Conservation (phyloP, 2,329 filamentous ascomycete genomes). For the Drechslerella coelobrocha region DNA sequence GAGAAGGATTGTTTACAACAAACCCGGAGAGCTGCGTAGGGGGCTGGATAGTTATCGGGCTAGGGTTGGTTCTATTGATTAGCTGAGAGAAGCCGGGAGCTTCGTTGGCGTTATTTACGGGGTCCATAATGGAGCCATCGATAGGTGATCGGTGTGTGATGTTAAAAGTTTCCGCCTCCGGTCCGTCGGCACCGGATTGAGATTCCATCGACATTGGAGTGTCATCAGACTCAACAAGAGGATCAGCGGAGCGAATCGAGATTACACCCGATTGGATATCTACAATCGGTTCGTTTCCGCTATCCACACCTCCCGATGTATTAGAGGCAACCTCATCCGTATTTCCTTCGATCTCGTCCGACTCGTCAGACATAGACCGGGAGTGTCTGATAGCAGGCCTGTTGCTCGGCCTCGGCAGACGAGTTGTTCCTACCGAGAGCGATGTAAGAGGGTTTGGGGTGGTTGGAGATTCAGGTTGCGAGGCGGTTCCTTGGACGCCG, state of each 20-base stretch:
- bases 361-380: slow-evolving; percentile 81
- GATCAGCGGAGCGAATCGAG: slow-evolving; percentile 77
- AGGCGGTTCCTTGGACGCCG: slow-evolving; percentile 66
- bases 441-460: slow-evolving; percentile 76
- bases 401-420: slow-evolving; percentile 64
- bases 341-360: slow-evolving; percentile 74
- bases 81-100: slow-evolving; percentile 76
- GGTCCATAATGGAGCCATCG: slow-evolving; percentile 83
- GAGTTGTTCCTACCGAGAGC: slow-evolving; percentile 51
- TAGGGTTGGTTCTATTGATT: slow-evolving; percentile 48
- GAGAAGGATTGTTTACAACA: slow-evolving; percentile 75
- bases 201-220: slow-evolving; percentile 76
- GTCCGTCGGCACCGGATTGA: slow-evolving; percentile 80
- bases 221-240: slow-evolving; percentile 74
- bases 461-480: slow-evolving; percentile 91
- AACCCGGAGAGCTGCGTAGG: slow-evolving; percentile 77
- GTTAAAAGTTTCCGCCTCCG: slow-evolving; percentile 89
- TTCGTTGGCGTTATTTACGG: slow-evolving; percentile 71
- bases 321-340: slow-evolving; percentile 83
- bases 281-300: slow-evolving; percentile 73
- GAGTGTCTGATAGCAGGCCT: slow-evolving; percentile 82
- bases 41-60: slow-evolving; percentile 44
- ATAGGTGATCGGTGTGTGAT: slow-evolving; percentile 85
- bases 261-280: slow-evolving; percentile 83
- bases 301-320: slow-evolving; percentile 76